phyloP scores from a whole-genome alignment of 768 basidiomycete genomes.

The Serpula lacrymans region DNA sequence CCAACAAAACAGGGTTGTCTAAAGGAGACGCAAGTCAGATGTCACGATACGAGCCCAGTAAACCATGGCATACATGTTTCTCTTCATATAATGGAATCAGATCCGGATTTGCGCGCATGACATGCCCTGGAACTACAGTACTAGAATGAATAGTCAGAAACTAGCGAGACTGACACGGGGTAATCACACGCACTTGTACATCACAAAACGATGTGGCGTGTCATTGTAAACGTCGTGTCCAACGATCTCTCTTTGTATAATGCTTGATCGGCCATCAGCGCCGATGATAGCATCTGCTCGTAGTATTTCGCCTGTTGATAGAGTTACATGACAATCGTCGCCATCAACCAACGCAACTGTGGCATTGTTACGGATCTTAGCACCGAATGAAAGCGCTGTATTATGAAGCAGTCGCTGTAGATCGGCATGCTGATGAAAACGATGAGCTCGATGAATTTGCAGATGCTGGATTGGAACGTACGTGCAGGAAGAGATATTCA shows the following conservation, averaged over 20 bases:
- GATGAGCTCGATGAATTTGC: slow-evolving; percentile 1
- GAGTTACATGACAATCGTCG: slow-evolving; percentile 29
- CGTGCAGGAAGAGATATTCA: slow-evolving; percentile 47
- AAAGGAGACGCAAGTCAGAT: not conserved
- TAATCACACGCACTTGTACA: slow-evolving; percentile 42
- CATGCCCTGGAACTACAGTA: slow-evolving; percentile 36
- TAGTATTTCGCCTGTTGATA: slow-evolving; percentile 41
- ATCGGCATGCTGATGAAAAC: slow-evolving; percentile 45
- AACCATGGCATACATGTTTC: slow-evolving; percentile 13
- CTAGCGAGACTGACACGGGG: slow-evolving; percentile 1
- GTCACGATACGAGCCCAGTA: not conserved
- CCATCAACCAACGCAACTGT: slow-evolving; percentile 34
- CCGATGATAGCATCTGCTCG: slow-evolving; percentile 54
- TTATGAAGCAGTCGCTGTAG: slow-evolving; percentile 45
- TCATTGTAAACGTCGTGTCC: slow-evolving; percentile 26
- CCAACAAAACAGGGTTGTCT: slow-evolving; percentile 16
- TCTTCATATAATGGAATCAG: slow-evolving; percentile 29
- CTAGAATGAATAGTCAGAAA: slow-evolving; percentile 26
- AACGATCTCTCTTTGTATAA: slow-evolving; percentile 33
- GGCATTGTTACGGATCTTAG: slow-evolving; percentile 39
- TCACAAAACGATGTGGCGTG: slow-evolving; percentile 24
- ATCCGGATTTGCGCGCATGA: slow-evolving; percentile 38
- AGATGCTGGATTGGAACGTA: slow-evolving; percentile 20
- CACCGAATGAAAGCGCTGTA: slow-evolving; percentile 46
- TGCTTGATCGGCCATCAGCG: slow-evolving; percentile 54